Base-by-base conservation (phyloP, 495 filamentous ascomycete genomes). In the Aspergillus mulundensis region DNA sequence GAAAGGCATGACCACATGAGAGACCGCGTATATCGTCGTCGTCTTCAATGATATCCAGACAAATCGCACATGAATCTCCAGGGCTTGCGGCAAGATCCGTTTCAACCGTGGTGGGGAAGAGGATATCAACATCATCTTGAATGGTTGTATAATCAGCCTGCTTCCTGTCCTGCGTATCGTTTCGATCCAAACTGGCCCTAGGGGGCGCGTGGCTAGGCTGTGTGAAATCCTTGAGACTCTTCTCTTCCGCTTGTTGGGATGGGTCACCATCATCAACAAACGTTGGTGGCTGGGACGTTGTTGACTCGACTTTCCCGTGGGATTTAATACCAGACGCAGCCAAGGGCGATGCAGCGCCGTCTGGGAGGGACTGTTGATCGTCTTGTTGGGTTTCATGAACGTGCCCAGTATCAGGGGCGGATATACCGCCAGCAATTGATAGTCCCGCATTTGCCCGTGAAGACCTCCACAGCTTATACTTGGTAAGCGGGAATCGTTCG, bases 31-130 rank as follows among this genome's bases (percentile, higher is more conserved):
- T 87, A 71, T 97, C 92, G 66, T 97, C 94, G 63, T 97, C 87
- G 48, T 95, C 91, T 64, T 98, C 94, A 30, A 98, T 82, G 0
- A 81, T 85, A 61, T 98, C 94, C 58, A 98, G 85, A 66, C 94
- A 98, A 59, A 98, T 98, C 16, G 94, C 94, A 70, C 94, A 98
- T 4, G 91, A 87, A 64, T 99, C 94, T 20, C 95, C 94, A n/a
- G 89, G 89, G 41, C 85, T 88, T 15, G 86, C 84, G 45, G 96
- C 77, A 63, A 94, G 79, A 60, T 96, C 91, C 1, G 88, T 84
- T 10, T 91, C 85, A 4, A 95, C 77, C 11, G 91, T 87, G 43
- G 87, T 85, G 50, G 89, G 82, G 54, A 95, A 88, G 47, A 91
- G 88, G 46, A 91, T 87, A n/a, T 90, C 84, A 14, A 96, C 89